These are phyloP conservation scores for Venturia pyrina DNA, from an alignment of 2,329 filamentous ascomycete species.

Conservation along the genomic window DNA sequence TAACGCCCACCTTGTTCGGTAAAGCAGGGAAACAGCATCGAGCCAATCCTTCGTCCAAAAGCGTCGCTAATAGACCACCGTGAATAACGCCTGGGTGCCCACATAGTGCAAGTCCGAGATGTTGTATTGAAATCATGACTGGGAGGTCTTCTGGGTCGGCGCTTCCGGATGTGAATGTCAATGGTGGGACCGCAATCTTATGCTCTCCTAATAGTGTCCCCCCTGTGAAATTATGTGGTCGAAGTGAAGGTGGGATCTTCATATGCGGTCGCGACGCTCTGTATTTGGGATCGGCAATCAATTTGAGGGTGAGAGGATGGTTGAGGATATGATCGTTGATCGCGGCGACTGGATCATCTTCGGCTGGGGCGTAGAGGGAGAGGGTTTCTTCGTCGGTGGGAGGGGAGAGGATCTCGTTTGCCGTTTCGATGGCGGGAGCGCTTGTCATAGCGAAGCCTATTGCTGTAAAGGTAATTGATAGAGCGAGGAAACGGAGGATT, in stretches of 20 bases:
- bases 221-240: slow-evolving; percentile 68
- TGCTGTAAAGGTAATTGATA: slow-evolving; percentile 39
- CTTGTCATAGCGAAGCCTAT: slow-evolving; percentile 49
- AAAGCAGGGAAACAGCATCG: slow-evolving; percentile 81
- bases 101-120: slow-evolving; percentile 70
- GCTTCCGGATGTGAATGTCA: slow-evolving; percentile 50
- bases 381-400: slow-evolving; percentile 63
- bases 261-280: slow-evolving; percentile 75
- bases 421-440: slow-evolving; percentile 40
- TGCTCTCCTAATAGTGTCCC: slow-evolving; percentile 67
- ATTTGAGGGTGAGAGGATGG: slow-evolving; percentile 60
- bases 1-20: slow-evolving; percentile 77
- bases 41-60: slow-evolving; percentile 83
- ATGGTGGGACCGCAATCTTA: slow-evolving; percentile 70
- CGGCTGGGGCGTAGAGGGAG: slow-evolving; percentile 49
- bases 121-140: slow-evolving; percentile 59
- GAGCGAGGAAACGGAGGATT: slow-evolving; percentile 35
- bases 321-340: slow-evolving; percentile 66
- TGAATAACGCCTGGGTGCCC: slow-evolving; percentile 88
- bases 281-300: slow-evolving; percentile 58
- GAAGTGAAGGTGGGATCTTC: slow-evolving; percentile 65
- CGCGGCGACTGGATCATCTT: slow-evolving; percentile 35
- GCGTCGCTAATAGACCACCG: slow-evolving; percentile 81
- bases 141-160: slow-evolving; percentile 48
- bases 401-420: slow-evolving; percentile 41